Evolutionary conservation across 2,329 filamentous ascomycete genomes (phyloP).

Genomic region (Colletotrichum higginsianum): DNA sequence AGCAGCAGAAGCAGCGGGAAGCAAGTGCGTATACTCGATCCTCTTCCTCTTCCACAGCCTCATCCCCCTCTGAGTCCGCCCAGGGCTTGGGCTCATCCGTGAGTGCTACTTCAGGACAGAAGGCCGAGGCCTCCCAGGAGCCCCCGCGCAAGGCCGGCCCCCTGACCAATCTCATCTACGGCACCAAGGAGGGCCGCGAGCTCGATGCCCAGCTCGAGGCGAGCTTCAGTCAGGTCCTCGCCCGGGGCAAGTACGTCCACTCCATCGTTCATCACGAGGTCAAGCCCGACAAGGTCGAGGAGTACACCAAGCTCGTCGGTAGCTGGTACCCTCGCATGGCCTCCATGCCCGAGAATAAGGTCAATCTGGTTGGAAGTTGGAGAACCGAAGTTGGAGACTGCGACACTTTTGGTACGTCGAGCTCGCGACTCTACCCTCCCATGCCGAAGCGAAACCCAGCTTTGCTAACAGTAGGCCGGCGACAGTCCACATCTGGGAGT

Average conservation of each 20-base stretch:
- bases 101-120: constrained; percentile 67
- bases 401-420: constrained; percentile 87
- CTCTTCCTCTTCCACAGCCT: constrained; percentile 42
- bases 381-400: constrained; percentile 97
- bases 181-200: constrained; percentile 94
- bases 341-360: constrained; percentile 86
- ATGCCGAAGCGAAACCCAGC: constrained; percentile 17
- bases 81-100: constrained; percentile 76
- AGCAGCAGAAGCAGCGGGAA: constrained; percentile 85
- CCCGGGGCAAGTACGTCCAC: constrained; percentile 97
- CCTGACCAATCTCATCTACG: constrained; percentile 92
- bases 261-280: constrained; percentile 98
- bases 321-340: constrained; percentile 95
- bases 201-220: constrained; percentile 96
- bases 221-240: constrained; percentile 94
- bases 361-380: constrained; percentile 98
- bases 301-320: constrained; percentile 92
- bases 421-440: not conserved
- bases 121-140: constrained; percentile 71
- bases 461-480: constrained; percentile 31
- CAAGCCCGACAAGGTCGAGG: constrained; percentile 94
- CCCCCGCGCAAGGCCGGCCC: constrained; percentile 78
- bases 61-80: constrained; percentile 60
- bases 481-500: constrained; percentile 98
- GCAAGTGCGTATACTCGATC: constrained; percentile 77